Percentiles rank a stretch among this genome's conserved stretches.
These are phyloP conservation scores for Blastobotrys buckinghamii DNA, from an alignment of 1,139 yeast species.

Conservation along the genomic window DNA sequence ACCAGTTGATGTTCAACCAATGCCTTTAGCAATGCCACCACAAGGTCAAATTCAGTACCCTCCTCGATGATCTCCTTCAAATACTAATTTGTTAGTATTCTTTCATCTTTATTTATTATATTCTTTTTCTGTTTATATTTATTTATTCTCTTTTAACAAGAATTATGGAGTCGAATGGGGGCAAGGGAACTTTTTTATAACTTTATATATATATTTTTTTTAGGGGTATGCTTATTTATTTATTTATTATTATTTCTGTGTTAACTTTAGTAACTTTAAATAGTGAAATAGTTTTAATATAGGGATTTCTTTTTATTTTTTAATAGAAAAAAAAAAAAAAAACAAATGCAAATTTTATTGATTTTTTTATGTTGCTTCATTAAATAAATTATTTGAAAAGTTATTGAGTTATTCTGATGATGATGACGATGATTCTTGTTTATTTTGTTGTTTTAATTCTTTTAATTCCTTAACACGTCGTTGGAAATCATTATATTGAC, in stretches of 20 bases:
- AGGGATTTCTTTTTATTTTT: background rate
- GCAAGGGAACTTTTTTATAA: background rate
- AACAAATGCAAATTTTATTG: background rate
- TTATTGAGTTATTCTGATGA: background rate
- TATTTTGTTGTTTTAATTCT: constrained; percentile 41
- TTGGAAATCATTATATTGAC: constrained; percentile 76
- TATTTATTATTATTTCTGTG: no score
- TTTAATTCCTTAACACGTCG: constrained; percentile 74
- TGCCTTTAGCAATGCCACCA: no score
- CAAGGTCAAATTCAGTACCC: no score
- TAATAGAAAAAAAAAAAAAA: background rate
- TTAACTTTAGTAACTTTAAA: no score
- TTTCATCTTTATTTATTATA: background rate
- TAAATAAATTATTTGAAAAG: background rate
- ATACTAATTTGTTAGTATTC: background rate
- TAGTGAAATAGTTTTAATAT: no score
- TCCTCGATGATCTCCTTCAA: background rate
- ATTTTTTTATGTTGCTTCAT: background rate
- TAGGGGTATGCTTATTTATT: background rate
- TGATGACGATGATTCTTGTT: no score
- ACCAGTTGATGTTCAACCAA: background rate
- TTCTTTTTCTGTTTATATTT: no score
- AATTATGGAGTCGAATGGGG: no score
- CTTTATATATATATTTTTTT: background rate
- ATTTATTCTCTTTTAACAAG: no score